Percentiles rank a stretch among this genome's conserved stretches.
These are phyloP conservation scores for Rubroboletus satanas DNA, from an alignment of 768 basidiomycete genomes.

Conservation along the genomic window DNA sequence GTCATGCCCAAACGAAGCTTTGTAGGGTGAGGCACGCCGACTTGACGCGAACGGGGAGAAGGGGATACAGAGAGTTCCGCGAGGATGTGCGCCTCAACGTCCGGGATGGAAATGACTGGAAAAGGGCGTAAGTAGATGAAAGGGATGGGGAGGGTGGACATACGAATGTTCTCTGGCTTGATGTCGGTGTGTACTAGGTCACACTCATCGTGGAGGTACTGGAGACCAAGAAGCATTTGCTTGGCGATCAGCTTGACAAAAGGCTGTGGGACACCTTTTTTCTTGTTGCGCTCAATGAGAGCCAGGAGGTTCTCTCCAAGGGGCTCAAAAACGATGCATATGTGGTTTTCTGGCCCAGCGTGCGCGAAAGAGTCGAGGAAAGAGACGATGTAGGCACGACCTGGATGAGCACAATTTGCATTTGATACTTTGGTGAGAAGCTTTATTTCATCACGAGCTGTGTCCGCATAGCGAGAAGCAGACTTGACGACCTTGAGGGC, in stretches of 20 bases:
- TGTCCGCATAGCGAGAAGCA: constrained; percentile 91
- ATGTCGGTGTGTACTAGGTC: constrained; percentile 91
- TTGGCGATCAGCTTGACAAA: constrained; percentile 83
- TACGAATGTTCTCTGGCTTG: constrained; percentile 94
- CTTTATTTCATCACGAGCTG: constrained; percentile 95
- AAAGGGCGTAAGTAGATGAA: constrained; percentile 11
- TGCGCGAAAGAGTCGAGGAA: constrained; percentile 90
- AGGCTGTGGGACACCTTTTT: constrained; percentile 75
- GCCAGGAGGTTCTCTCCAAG: constrained; percentile 76
- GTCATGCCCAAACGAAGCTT: constrained; percentile 59
- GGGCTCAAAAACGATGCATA: constrained; percentile 90
- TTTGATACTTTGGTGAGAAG: constrained; percentile 73
- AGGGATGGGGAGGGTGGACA: constrained; percentile 37
- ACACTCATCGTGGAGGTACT: constrained; percentile 92
- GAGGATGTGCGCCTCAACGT: constrained; percentile 70
- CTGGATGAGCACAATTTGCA: constrained; percentile 71
- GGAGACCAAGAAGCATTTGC: constrained; percentile 83
- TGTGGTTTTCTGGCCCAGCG: constrained; percentile 68
- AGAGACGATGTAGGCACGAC: constrained; percentile 77
- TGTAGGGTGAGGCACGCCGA: constrained; percentile 72
- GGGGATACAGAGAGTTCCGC: constrained; percentile 65
- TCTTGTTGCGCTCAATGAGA: constrained; percentile 73
- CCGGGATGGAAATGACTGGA: constrained; percentile 79
- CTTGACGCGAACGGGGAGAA: constrained; percentile 72
- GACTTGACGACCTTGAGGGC: constrained; percentile 96